These are phyloP conservation scores for Xylaria arbuscula DNA, from an alignment of 2,329 filamentous ascomycete genomes.

Conservation along the genomic window DNA sequence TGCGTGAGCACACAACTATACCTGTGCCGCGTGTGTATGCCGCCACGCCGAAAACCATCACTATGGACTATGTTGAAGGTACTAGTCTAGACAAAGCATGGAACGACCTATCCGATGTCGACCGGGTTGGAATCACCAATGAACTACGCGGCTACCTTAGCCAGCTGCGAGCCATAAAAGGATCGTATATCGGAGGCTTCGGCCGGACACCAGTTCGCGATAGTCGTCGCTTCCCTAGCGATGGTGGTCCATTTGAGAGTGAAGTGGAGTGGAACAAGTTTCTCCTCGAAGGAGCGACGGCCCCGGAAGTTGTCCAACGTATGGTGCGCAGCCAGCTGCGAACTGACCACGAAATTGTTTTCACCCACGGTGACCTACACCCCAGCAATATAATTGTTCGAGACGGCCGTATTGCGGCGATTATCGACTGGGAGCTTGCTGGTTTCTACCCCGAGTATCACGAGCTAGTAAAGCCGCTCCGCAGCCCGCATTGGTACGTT, in stretches of 20 bases:
- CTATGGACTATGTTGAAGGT: constrained; percentile 10
- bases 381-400: constrained; percentile 2
- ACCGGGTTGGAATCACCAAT: neutral
- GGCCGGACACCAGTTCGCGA: neutral
- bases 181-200: neutral
- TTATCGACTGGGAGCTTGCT: constrained; percentile 10
- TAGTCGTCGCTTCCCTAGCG: neutral
- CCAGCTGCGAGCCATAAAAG: constrained; percentile 5
- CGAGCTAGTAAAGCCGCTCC: neutral
- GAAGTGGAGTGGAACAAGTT: constrained; percentile 13
- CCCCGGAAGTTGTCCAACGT: neutral
- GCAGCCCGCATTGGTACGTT: neutral
- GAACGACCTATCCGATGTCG: neutral
- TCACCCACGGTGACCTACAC: constrained; percentile 15
- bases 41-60: neutral
- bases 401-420: constrained; percentile 5
- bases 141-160: constrained; percentile 2
- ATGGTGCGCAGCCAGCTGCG: constrained; percentile 2
- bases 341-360: constrained; percentile 4
- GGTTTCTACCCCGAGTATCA: constrained; percentile 17
- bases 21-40: constrained; percentile 7
- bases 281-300: neutral
- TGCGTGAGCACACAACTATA: constrained; percentile 5
- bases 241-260: neutral
- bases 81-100: neutral